Evolutionary conservation across 305 asterid genomes (phyloP).

Genomic region (Rubia occidens): DNA sequence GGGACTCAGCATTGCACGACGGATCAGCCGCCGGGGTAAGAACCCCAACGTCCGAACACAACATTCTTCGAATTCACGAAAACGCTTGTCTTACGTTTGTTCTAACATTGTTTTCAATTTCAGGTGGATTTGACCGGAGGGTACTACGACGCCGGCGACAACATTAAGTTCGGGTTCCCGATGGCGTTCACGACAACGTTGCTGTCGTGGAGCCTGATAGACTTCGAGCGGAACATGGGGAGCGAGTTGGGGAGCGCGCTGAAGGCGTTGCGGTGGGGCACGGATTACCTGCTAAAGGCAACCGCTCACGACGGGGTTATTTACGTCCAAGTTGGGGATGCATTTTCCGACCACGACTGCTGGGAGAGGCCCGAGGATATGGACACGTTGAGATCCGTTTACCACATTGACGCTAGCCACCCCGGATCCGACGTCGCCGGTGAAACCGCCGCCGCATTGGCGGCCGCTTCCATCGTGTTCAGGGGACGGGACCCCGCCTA

Average conservation of each 20-base stretch:
- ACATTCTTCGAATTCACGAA: no score
- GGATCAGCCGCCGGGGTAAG: conserved; percentile 64
- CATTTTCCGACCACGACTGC: conserved; percentile 63
- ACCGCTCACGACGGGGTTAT: conserved; percentile 52
- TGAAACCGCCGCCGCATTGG: conserved; percentile 75
- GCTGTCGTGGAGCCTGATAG: conserved; percentile 77
- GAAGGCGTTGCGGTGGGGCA: conserved; percentile 66
- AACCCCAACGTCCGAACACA: neutral
- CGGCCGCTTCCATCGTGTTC: conserved; percentile 83
- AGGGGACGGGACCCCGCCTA: conserved; percentile 54
- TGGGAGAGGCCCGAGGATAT: conserved; percentile 87
- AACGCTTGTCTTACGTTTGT: neutral
- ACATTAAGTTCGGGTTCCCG: conserved; percentile 72
- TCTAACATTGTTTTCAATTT: neutral
- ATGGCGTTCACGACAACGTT: conserved; percentile 75
- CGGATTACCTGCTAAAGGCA: conserved; percentile 64
- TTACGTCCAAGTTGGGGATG: conserved; percentile 67
- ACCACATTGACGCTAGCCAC: conserved; percentile 43
- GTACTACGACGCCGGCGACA: conserved; percentile 80
- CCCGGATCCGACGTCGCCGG: conserved; percentile 86
- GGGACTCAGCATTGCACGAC: conserved; percentile 71
- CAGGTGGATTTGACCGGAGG: conserved; percentile 74
- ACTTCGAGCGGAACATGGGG: conserved; percentile 49
- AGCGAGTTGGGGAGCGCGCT: conserved; percentile 47
- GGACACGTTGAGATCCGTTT: conserved; percentile 60